Conservation (phyloP, 2,329 filamentous ascomycete genomes). For the Stemphylium lycopersici region DNA sequence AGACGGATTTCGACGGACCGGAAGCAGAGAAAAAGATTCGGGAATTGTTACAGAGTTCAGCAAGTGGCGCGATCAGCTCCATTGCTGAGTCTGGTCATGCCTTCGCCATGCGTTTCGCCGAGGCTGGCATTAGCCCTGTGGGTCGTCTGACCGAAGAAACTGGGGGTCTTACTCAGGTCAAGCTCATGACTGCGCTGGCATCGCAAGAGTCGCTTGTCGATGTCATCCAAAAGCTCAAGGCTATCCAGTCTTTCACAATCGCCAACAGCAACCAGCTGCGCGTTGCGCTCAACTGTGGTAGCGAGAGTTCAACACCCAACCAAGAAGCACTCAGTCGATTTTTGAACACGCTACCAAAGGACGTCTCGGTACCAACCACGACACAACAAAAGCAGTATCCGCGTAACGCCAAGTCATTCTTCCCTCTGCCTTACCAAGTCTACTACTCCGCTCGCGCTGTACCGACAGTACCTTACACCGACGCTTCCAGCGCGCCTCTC, state of each 20-base stretch:
- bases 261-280: constrained; percentile 72
- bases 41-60: constrained; percentile 83
- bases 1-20: constrained; percentile 87
- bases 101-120: constrained; percentile 83
- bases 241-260: constrained; percentile 80
- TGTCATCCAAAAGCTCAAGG: constrained; percentile 81
- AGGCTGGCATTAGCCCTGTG: constrained; percentile 75
- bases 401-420: constrained; percentile 74
- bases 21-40: constrained; percentile 82
- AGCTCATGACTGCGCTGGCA: constrained; percentile 80
- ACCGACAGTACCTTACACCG: constrained; percentile 82
- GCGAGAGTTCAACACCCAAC: constrained; percentile 73
- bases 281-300: constrained; percentile 83
- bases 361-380: constrained; percentile 37
- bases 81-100: constrained; percentile 90
- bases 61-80: constrained; percentile 88
- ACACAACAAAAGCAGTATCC: constrained; percentile 46
- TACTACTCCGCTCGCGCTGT: constrained; percentile 88
- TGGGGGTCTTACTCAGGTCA: constrained; percentile 88
- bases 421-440: constrained; percentile 94
- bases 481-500: constrained; percentile 75
- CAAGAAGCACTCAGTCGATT: constrained; percentile 74
- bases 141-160: constrained; percentile 81
- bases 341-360: constrained; percentile 63
- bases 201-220: constrained; percentile 75